phyloP scores from a whole-genome alignment of 2,329 filamentous ascomycete genomes.

The Aspergillus udagawae region DNA sequence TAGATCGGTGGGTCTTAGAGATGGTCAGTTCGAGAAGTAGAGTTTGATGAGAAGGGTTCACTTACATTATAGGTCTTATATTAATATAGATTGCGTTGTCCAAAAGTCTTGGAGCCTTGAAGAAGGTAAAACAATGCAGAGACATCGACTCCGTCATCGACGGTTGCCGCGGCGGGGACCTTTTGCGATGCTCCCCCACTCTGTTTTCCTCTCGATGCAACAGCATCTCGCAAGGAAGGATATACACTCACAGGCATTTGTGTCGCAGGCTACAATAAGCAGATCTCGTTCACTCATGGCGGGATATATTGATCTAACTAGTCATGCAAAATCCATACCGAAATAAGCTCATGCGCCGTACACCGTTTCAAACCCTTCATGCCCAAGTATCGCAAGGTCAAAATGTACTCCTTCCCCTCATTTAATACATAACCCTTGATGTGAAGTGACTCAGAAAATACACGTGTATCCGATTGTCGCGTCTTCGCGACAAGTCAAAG shows the following conservation, averaged over 20 bases:
- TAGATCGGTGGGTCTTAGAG: neutral
- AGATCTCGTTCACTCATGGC: neutral
- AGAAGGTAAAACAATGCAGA: neutral
- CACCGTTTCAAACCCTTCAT: constrained; percentile 16
- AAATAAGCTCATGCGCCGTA: constrained; percentile 8
- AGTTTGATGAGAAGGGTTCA: neutral
- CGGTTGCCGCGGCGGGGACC: neutral
- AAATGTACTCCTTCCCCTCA: constrained; percentile 1
- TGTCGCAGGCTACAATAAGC: neutral
- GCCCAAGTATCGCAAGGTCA: constrained; percentile 12
- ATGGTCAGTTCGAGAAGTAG: neutral
- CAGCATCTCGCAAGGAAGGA: no score
- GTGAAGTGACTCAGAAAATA: constrained; percentile 2
- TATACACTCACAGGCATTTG: no score
- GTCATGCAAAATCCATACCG: neutral
- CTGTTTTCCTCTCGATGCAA: neutral
- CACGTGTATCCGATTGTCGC: constrained; percentile 3
- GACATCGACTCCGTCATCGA: neutral
- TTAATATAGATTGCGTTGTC: neutral
- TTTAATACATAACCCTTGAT: constrained; percentile 1
- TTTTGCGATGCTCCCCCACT: neutral
- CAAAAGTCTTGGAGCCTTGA: neutral
- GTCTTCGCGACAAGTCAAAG: constrained; percentile 4
- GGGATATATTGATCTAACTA: neutral
- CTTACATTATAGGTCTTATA: neutral